Base-by-base conservation (phyloP, 2,329 filamentous ascomycete genomes). In the Cryphonectria japonica region DNA sequence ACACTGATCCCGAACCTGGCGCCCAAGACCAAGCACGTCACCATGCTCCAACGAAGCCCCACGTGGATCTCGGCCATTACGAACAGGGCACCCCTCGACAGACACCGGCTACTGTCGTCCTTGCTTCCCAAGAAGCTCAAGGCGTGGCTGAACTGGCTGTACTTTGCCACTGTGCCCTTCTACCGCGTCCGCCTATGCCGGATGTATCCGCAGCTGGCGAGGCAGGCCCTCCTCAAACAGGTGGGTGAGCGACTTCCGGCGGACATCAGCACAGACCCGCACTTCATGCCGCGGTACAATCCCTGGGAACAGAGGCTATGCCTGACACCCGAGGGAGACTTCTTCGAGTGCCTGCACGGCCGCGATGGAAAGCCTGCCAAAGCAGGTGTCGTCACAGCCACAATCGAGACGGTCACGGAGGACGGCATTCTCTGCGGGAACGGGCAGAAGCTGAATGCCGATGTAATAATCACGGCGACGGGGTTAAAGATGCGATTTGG, bases 301-400 rank as follows among this genome's bases (percentile, higher is more conserved):
- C 88, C 88, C 0, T 90, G 91, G 89, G 86, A 93, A 68, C 92
- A 94, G 76, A 86, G 92, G 0, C 80, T 94, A 26, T 93, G 91
- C 75, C 81, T 90, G 41, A 86, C 76, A 1, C 78, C 80, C 26
- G 80, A 85, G 39, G 83, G 83, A 0, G 85, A 86, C 74, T 84
- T 86, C 69, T 87, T 82, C 73, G 69, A 76, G 7, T 79, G 66
- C n/a, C n/a, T 72, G 54, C 65, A 68, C 66, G 46, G 62, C 81
- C 0, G 76, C 86, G 19, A 78, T 79, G 2, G 78, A 74, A 1
- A 80, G 80, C 43, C 66, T 22, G 62, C 70, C 32, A 84, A 79
- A 63, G 81, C 76, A 16, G 76, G 79, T 16, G 77, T 88, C 1
- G 80, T 83, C 1, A 87, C 86, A 0, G 85, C 80, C 37, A 74